Base-by-base conservation (phyloP, 305 asterid species). In the Solanum hybrid region DNA sequence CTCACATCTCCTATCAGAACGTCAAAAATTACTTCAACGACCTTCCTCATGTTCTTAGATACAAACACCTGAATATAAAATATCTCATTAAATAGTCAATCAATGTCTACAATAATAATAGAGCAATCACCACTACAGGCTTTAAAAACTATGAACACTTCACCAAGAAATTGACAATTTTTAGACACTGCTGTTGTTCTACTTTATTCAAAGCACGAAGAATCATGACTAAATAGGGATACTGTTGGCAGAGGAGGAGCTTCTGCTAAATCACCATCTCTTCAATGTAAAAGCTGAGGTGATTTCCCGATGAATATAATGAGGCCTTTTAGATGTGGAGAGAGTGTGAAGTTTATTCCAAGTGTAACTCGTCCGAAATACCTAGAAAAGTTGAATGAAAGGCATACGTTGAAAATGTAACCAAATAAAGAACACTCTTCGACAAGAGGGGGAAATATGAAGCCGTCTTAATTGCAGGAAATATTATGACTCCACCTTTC, bases 31-130 rank as follows among this genome's bases (percentile, higher is more conserved):
- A 88, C 40, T 91, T 64, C 45, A 7, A 91, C 95, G 4, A 17
- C 77, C 81, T 40, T 17, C 76, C 93, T 94, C 92, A 88, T 89
- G 26, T 90, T 95, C 91, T 29, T 91, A 78, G 99, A 71, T 77
- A 96, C 92, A 88, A 95, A 90, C 66, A 96, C 94, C 99, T 97
- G 95, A 93, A 90, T 86, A 92, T 84, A 86, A 92, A 91, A 92
- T 86, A 84, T 4, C 79, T 85, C 71, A 78, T 88, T 88, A 90
- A 88, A 88, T 86, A 81, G 90, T 45, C 40, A 89, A 64, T 66
- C 82, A 88, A 45, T 26, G 36, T 27, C 76, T 69, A 45, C 42
- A 40, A 34, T 40, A 36, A 51, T 76, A 32, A 31, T n/a, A 89
- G 60, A 60, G n/a, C 9, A 76, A 31, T 45, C 19, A 27, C 79